A percentile compares a stretch with the other conserved stretches of the same genome.
Evolutionary conservation across 306 rosid species (phyloP).

Genomic region (Citrullus colocynthis): DNA sequence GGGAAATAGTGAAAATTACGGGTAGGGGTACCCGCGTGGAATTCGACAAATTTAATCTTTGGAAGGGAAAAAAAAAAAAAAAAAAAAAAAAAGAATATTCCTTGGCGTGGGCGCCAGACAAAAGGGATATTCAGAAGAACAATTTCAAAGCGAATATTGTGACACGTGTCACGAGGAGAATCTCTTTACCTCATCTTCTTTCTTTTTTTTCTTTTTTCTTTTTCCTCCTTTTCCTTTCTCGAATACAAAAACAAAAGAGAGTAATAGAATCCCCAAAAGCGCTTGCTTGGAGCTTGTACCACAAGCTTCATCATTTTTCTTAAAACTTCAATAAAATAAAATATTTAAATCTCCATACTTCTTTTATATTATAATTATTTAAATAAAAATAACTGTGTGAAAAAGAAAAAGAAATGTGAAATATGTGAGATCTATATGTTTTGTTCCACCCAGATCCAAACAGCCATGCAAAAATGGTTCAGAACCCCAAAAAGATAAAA

Average conservation of each 20-base stretch:
- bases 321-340: too few species aligned
- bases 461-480: neutral
- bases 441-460: constrained; percentile 3
- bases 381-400: too few species aligned
- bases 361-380: too few species aligned
- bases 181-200: constrained; percentile 14
- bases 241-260: neutral
- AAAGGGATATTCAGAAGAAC: constrained; percentile 83
- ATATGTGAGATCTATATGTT: neutral
- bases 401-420: neutral
- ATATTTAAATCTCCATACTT: too few species aligned
- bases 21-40: neutral
- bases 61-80: neutral
- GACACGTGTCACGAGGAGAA: constrained; percentile 54
- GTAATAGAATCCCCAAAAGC: constrained; percentile 62
- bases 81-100: neutral
- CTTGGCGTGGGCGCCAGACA: constrained; percentile 37
- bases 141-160: constrained; percentile 33
- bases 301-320: constrained; percentile 21
- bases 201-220: neutral
- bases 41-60: constrained; percentile 1
- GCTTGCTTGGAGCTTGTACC: constrained; percentile 57
- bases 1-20: neutral
- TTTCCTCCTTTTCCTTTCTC: constrained; percentile 4
- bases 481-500: constrained; percentile 5